Base-by-base conservation (phyloP, 805 yeast species). In the Cyberlindnera nakhonratchasimensis region DNA sequence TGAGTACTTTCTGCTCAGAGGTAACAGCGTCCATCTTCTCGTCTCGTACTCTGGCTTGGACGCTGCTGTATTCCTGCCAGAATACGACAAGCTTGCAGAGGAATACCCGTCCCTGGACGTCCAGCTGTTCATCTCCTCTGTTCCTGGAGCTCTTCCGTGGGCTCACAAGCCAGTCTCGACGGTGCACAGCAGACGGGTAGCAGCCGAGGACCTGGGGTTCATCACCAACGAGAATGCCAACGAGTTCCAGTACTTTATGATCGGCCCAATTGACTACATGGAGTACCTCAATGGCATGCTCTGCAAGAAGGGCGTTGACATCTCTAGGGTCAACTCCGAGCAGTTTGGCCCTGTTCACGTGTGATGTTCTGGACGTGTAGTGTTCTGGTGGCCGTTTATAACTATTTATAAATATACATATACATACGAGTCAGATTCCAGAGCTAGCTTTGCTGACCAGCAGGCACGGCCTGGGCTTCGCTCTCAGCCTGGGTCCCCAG, bases 1-100 rank as follows among this genome's bases (percentile, higher is more conserved):
- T 16, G 76, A 76, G 53, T 53, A 37, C 37, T 54, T 48, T 44
- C 28, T 53, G 9, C 13, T 39, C 11, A 42, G 18, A 14, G 55
- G 55, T 3, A 42, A 47, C 22, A 17, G 39, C 1, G 58, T 55
- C 8, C 23, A 30, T 3, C 13, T 56, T 4, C 14, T 46, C 6
- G 24, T 53, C 2, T 54, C 58, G 3, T 53, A 46, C 30, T 32
- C 45, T 6, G 25, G 32, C 19, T 13, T 35, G 9, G 16, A 40
- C 10, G 17, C 43, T n/a, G 46, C 53, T 37, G 45, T 42, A 5
- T 53, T 57, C 37, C 46, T 45, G 12, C 20, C 21, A 4, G 42
- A 50, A 48, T 36, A 51, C 12, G 34, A 42, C n/a, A 36, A 32
- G 8, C 13, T 54, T 6, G 19, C 45, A 18, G 13, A n/a, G 1